Percentiles rank a stretch among this genome's conserved stretches.
Evolutionary conservation across 2,329 filamentous ascomycete species (phyloP).

Genomic region (Chalaropsis ovoidea): DNA sequence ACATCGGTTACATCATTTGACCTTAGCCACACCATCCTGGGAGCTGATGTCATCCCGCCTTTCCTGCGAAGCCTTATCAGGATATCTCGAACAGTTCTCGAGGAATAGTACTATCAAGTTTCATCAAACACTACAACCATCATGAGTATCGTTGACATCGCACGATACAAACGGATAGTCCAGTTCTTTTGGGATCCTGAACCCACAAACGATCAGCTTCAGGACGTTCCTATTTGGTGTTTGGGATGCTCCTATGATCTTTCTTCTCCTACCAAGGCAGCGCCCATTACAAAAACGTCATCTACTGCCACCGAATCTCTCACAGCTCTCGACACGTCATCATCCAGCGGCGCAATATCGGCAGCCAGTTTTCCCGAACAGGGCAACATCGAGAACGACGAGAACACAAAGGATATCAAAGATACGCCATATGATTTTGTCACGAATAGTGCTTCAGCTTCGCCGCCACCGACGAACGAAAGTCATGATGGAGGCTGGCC

Average conservation of each 20-base stretch:
- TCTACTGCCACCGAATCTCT: conserved; percentile 3
- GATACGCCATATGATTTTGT: conserved; percentile 38
- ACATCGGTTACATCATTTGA: conserved; percentile 18
- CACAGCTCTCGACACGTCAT: conserved; percentile 8
- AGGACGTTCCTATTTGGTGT: conserved; percentile 71
- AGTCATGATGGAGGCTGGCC: conserved; percentile 60
- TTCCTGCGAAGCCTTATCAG: neutral
- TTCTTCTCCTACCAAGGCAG: conserved; percentile 18
- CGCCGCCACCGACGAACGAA: conserved; percentile 32
- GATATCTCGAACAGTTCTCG: neutral
- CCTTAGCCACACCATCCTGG: conserved; percentile 9
- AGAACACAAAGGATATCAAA: conserved; percentile 36
- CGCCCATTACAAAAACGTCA: neutral
- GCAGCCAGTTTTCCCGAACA: neutral
- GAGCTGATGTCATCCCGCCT: conserved; percentile 22
- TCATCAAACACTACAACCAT: neutral
- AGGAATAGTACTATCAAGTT: neutral
- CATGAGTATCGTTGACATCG: conserved; percentile 56
- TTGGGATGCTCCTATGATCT: conserved; percentile 49
- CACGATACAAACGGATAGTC: conserved; percentile 68
- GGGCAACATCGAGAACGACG: conserved; percentile 21
- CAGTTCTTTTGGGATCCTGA: conserved; percentile 89
- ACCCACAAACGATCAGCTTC: conserved; percentile 63
- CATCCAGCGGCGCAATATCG: neutral
- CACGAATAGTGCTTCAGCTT: conserved; percentile 44